Percentiles rank a stretch among this genome's conserved stretches.
Conservation (phyloP, 805 yeast species). For the Lipomyces spencermartinsiae region DNA sequence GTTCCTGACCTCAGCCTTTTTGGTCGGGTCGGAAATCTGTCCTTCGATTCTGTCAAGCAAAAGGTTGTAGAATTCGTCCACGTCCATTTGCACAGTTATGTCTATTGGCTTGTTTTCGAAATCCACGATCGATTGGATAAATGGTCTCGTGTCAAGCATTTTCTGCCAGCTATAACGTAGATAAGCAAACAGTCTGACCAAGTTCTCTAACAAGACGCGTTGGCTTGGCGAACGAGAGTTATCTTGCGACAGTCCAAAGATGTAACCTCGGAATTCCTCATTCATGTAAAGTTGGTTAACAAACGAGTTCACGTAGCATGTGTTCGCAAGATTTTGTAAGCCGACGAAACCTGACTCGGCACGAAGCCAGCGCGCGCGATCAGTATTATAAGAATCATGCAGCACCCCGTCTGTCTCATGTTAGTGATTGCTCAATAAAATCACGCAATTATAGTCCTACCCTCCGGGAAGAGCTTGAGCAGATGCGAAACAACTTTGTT, state of each 20-base stretch:
- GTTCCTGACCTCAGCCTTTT: slow-evolving; percentile 10
- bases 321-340: slow-evolving; percentile 32
- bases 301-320: slow-evolving; percentile 35
- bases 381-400: slow-evolving; percentile 29
- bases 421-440: neutral
- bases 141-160: slow-evolving; percentile 19
- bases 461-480: slow-evolving; percentile 16
- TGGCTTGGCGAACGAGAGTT: neutral
- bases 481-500: slow-evolving; percentile 5
- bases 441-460: slow-evolving; percentile 5
- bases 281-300: slow-evolving; percentile 35
- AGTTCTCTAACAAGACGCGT: slow-evolving; percentile 13
- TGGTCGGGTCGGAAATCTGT: slow-evolving; percentile 12
- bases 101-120: slow-evolving; percentile 36
- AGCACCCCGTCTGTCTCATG: slow-evolving; percentile 9
- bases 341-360: slow-evolving; percentile 31
- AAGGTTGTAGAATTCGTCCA: slow-evolving; percentile 35
- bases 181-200: slow-evolving; percentile 26
- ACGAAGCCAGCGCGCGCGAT: slow-evolving; percentile 31
- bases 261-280: slow-evolving; percentile 19
- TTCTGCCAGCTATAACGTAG: slow-evolving; percentile 28
- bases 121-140: slow-evolving; percentile 28
- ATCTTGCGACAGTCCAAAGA: slow-evolving; percentile 17
- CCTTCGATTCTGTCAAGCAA: slow-evolving; percentile 34
- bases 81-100: slow-evolving; percentile 35